Base-by-base conservation (phyloP, 1,284 basidiomycete genomes). In the Sporisorium graminicola region DNA sequence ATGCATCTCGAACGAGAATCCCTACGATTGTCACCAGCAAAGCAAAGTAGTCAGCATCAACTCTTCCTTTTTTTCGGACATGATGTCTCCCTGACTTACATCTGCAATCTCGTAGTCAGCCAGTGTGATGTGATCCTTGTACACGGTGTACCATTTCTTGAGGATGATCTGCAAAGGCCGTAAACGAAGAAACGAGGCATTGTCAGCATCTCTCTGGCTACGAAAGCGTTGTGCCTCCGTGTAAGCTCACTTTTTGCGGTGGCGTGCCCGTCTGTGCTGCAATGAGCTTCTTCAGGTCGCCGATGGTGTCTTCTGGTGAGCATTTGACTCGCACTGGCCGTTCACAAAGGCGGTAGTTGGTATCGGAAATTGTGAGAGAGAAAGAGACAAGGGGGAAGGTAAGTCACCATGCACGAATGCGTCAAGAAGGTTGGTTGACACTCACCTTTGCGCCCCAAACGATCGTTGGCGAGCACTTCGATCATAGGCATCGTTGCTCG, bases 391-490 rank as follows among this genome's bases (percentile, higher is more conserved):
- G 7, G 20, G 8, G 12, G 18, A 46, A 24, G n/a, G 24, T 49
- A 5, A 27, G 46, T n/a, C 20, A 49, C 2, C 24, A 26, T 24
- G 22, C 10, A n/a, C 6, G n/a, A 16, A 29, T 29, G 13, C 22
- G 1, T 9, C 37, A 12, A 50, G 22, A 43, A 31, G 18, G 37
- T 16, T 26, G 42, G 8, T 46, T 52, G 14, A 16, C 1, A 58
- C 81, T 60, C 50, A 94, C 95, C 95, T 92, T 97, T 98, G 67
- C 94, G 91, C 53, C 96, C 96, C 60, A 98, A 89, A 85, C 96
- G 92, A 88, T 98, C 95, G 87, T 98, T 98, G 9, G 94, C 96
- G 79, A 96, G 96, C 69, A 98, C 91, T 91, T 98, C 88, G 65
- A 89, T 89, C 83, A 89, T 75, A 18, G 76, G 78, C 82, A 84